Percentiles rank a stretch among this genome's conserved stretches.
Conservation (phyloP, 2,329 filamentous ascomycete genomes). For the Cordyceps cateniannulata region DNA sequence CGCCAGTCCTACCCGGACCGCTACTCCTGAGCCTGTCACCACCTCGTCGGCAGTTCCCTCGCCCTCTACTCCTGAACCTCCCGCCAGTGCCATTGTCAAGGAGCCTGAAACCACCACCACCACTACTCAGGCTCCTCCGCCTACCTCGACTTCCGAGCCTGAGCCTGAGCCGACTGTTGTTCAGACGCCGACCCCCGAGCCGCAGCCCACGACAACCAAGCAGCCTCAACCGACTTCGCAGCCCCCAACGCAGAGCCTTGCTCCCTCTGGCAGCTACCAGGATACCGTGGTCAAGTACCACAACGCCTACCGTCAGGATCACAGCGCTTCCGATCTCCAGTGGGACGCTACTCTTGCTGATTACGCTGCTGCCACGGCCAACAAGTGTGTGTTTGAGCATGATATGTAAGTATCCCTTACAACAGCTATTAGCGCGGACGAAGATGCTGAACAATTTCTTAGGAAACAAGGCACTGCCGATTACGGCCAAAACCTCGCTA, state of each 20-base stretch:
- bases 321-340: conserved; percentile 57
- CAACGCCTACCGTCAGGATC: conserved; percentile 81
- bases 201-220: conserved; percentile 1
- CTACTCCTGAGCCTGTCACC: conserved; percentile 19
- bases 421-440: neutral
- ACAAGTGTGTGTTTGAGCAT: conserved; percentile 66
- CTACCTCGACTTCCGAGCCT: conserved; percentile 4
- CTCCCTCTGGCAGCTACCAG: conserved; percentile 23
- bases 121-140: conserved; percentile 12
- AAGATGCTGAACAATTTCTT: conserved; percentile 26
- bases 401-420: conserved; percentile 54
- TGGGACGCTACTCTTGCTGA: conserved; percentile 61
- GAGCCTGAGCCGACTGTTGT: conserved; percentile 9
- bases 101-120: conserved; percentile 10
- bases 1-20: conserved; percentile 15
- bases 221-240: neutral
- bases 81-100: conserved; percentile 8
- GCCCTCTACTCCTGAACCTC: conserved; percentile 14
- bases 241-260: neutral
- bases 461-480: conserved; percentile 48
- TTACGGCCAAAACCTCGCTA: conserved; percentile 92
- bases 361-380: conserved; percentile 58
- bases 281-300: conserved; percentile 60
- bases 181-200: conserved; percentile 12
- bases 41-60: neutral